phyloP scores from a whole-genome alignment of 2,329 filamentous ascomycete genomes.

The Talaromyces amestolkiae region DNA sequence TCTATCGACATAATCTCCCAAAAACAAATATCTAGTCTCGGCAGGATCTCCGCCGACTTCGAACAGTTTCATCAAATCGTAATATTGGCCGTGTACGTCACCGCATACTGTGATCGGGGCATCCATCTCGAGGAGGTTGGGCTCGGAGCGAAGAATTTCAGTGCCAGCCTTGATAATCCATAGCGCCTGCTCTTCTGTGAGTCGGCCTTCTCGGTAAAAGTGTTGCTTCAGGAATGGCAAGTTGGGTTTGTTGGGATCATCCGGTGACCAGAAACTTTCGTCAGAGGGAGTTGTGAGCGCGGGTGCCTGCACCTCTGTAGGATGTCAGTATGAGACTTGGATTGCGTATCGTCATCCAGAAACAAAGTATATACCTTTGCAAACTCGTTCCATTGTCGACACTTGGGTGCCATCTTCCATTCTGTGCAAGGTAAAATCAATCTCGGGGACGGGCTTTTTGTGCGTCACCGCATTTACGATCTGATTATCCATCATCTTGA shows the following conservation, averaged over 20 bases:
- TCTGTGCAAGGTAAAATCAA: conserved; percentile 96
- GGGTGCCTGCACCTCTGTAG: conserved; percentile 89
- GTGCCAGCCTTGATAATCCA: conserved; percentile 90
- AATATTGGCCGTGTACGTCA: conserved; percentile 98
- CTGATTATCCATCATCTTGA: conserved; percentile 24
- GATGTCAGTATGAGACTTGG: conserved; percentile 18
- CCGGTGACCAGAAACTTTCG: conserved; percentile 89
- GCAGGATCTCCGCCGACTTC: conserved; percentile 96
- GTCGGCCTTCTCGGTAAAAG: conserved; percentile 93
- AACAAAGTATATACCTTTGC: conserved; percentile 73
- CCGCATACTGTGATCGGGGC: conserved; percentile 98
- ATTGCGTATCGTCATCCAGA: neutral
- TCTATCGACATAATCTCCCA: conserved; percentile 96
- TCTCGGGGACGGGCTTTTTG: conserved; percentile 94
- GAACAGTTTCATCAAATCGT: conserved; percentile 98
- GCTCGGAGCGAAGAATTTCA: conserved; percentile 82
- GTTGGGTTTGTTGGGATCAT: conserved; percentile 83
- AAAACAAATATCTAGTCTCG: conserved; percentile 93
- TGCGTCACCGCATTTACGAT: conserved; percentile 87
- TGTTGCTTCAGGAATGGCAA: conserved; percentile 95
- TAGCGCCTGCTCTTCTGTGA: conserved; percentile 95
- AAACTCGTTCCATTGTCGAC: conserved; percentile 91
- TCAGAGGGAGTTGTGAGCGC: conserved; percentile 89
- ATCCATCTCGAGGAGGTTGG: conserved; percentile 98
- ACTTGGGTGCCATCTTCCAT: conserved; percentile 98